Conservation (phyloP, 306 rosid genomes). For the Trichosanthes cucumerina region DNA sequence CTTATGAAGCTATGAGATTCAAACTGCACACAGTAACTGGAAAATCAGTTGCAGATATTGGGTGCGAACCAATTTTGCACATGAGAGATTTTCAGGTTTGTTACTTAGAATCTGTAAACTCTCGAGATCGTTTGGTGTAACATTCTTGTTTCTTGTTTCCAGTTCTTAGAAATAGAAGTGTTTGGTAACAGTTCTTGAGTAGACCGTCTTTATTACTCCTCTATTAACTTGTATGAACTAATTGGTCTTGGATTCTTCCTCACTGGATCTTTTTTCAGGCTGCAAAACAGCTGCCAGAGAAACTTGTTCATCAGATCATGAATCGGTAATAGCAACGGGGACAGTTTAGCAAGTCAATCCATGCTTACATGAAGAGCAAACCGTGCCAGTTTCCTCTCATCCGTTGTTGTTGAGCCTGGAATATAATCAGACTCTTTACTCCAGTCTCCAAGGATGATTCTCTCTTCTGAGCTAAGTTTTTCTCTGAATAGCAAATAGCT, state of each 20-base stretch:
- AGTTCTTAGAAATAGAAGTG: background rate
- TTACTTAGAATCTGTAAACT: background rate
- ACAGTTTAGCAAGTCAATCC: slow-evolving; percentile 17
- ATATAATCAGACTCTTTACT: background rate
- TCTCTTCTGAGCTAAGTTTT: slow-evolving; percentile 3
- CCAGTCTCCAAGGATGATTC: background rate
- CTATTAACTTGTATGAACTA: background rate
- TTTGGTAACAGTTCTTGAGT: too few species aligned
- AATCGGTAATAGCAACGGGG: background rate
- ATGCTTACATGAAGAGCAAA: background rate
- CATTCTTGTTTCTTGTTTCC: background rate
- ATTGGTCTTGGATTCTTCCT: slow-evolving; percentile 6
- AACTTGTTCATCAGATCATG: slow-evolving; percentile 47
- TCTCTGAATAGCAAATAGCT: background rate
- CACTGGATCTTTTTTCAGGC: slow-evolving; percentile 40
- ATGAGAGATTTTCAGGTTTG: slow-evolving; percentile 96
- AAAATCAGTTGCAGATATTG: slow-evolving; percentile 81
- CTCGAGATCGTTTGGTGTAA: background rate
- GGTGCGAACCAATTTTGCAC: slow-evolving; percentile 93
- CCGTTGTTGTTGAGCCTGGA: background rate
- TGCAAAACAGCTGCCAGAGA: slow-evolving; percentile 71
- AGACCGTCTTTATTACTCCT: background rate
- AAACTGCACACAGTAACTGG: slow-evolving; percentile 76
- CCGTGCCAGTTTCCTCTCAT: background rate
- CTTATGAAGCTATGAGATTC: slow-evolving; percentile 60